These are phyloP conservation scores for Colletotrichum lentis DNA, from an alignment of 2,329 filamentous ascomycete species.

Conservation along the genomic window DNA sequence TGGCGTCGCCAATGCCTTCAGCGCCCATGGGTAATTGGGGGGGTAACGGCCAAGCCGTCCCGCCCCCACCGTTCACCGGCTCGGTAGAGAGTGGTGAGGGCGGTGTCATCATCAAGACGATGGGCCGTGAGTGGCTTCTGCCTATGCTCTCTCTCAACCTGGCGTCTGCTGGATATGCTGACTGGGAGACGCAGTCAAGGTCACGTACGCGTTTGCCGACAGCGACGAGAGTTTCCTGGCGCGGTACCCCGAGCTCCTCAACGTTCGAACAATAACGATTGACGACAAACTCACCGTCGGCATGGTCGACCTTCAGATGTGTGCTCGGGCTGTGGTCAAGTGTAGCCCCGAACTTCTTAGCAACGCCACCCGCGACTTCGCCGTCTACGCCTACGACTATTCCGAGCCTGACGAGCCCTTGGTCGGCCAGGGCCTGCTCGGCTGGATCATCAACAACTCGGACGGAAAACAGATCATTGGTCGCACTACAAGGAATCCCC, in stretches of 20 bases:
- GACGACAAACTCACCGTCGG: constrained; percentile 85
- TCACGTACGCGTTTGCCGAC: constrained; percentile 94
- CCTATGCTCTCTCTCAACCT: neutral
- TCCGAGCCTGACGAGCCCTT: constrained; percentile 93
- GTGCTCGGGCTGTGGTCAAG: constrained; percentile 79
- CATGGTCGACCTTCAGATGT: constrained; percentile 85
- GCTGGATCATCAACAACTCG: constrained; percentile 68
- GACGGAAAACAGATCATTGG: constrained; percentile 78
- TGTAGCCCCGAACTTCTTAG: constrained; percentile 85
- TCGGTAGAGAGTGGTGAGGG: constrained; percentile 50
- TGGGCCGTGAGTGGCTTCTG: constrained; percentile 68
- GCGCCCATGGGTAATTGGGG: constrained; percentile 47
- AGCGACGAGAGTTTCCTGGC: constrained; percentile 89
- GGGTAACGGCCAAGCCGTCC: constrained; percentile 41
- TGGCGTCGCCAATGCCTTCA: constrained; percentile 52
- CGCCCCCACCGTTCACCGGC: constrained; percentile 34
- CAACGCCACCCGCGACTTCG: constrained; percentile 81
- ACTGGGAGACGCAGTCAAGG: constrained; percentile 73
- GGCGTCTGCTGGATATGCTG: constrained; percentile 14
- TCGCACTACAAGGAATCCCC: constrained; percentile 84
- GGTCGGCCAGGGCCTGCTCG: constrained; percentile 95
- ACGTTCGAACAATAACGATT: constrained; percentile 80
- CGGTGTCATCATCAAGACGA: constrained; percentile 67
- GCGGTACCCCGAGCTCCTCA: constrained; percentile 79
- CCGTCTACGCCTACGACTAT: constrained; percentile 96